Evolutionary conservation across 345 rosid species (phyloP).

Genomic region (Acer yangbiense): DNA sequence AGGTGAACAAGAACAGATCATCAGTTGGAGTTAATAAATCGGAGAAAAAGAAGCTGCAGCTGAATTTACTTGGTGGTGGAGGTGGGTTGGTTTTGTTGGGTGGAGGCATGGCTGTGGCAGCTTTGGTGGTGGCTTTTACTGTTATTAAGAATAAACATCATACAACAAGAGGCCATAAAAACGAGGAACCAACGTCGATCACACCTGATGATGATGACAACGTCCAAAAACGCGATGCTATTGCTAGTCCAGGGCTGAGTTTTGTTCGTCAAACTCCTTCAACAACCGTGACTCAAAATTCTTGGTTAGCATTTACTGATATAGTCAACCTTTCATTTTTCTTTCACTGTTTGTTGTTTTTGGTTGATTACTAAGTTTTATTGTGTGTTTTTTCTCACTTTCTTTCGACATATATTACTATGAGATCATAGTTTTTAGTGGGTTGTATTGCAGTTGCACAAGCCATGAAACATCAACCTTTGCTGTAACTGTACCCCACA

Average conservation of each 20-base stretch:
- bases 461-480: constrained; percentile 21
- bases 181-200: not conserved
- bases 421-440: not conserved
- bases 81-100: constrained; percentile 42
- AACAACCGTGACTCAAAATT: constrained; percentile 17
- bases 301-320: constrained; percentile 24
- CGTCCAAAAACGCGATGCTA: not conserved
- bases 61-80: constrained; percentile 14
- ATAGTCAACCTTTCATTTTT: not conserved
- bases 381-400: not conserved
- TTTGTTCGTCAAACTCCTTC: constrained; percentile 23
- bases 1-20: not conserved
- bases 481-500: not conserved
- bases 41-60: constrained; percentile 12
- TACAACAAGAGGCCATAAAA: not conserved
- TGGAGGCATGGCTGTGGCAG: constrained; percentile 53
- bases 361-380: not conserved
- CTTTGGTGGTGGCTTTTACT: constrained; percentile 40
- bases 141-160: constrained; percentile 19
- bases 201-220: not conserved
- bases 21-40: not conserved
- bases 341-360: not conserved
- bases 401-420: not conserved
- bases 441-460: constrained; percentile 31
- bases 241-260: constrained; percentile 18